These are phyloP conservation scores for Cyberlindnera subsufficiens DNA, from an alignment of 805 yeast genomes.

Conservation along the genomic window DNA sequence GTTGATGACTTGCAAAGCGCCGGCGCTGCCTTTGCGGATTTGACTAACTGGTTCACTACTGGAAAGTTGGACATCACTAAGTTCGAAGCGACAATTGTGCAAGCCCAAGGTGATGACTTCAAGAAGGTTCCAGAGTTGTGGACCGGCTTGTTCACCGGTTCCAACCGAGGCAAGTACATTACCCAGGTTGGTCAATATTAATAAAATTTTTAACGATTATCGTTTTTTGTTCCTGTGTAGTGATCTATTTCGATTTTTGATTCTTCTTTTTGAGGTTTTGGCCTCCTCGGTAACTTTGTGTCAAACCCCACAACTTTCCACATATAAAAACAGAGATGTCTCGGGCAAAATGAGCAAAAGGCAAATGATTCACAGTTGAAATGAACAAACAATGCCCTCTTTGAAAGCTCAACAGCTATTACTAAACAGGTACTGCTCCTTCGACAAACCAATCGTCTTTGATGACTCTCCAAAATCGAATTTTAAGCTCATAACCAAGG, in stretches of 20 bases:
- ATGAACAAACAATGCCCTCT: not conserved
- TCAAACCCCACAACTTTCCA: too few species aligned
- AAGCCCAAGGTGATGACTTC: constrained; percentile 36
- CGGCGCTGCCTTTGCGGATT: constrained; percentile 30
- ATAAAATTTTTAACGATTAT: not conserved
- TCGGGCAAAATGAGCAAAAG: too few species aligned
- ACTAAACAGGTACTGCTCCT: constrained; percentile 21
- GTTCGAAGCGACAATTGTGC: constrained; percentile 33
- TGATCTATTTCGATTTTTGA: too few species aligned
- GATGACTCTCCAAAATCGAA: constrained; percentile 23
- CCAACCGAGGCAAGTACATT: constrained; percentile 46
- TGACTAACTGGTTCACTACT: constrained; percentile 30
- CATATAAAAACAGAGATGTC: too few species aligned
- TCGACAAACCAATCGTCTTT: constrained; percentile 22
- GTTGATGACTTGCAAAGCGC: constrained; percentile 35
- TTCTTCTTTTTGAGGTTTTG: too few species aligned
- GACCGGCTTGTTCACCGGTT: constrained; percentile 39
- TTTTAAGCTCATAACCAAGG: constrained; percentile 21
- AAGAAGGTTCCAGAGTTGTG: constrained; percentile 40
- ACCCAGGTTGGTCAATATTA: constrained; percentile 27
- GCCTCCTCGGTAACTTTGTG: too few species aligned
- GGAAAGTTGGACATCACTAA: constrained; percentile 36
- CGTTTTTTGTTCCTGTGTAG: not conserved
- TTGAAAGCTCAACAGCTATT: constrained; percentile 27
- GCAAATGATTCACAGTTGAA: too few species aligned